A percentile compares a stretch with the other conserved stretches of the same genome.
Conservation (phyloP, 139 green algal genomes). For the Ulvella scutata region DNA sequence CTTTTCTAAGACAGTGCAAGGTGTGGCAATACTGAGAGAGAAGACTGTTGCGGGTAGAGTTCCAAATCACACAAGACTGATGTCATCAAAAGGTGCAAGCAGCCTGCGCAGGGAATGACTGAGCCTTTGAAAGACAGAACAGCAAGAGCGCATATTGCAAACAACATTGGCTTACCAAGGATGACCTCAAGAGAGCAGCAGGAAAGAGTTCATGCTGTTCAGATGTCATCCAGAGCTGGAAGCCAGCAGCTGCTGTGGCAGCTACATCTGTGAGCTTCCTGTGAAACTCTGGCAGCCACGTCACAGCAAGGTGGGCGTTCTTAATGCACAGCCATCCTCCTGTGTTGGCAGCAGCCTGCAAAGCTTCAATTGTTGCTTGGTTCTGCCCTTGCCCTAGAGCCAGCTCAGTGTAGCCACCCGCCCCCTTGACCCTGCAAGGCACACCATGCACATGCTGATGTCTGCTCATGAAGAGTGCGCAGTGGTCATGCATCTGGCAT, state of each 20-base stretch:
- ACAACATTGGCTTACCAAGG: background rate
- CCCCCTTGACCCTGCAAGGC: background rate
- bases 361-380: conserved; percentile 9
- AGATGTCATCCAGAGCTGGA: conserved; percentile 58
- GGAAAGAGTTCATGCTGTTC: conserved; percentile 53
- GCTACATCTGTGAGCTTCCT: conserved; percentile 29
- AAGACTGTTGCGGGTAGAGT: no score
- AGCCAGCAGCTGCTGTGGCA: conserved; percentile 23
- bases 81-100: no score
- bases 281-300: conserved; percentile 59
- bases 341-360: background rate
- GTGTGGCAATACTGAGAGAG: no score
- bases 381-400: conserved; percentile 73
- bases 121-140: no score
- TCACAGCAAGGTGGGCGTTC: conserved; percentile 65
- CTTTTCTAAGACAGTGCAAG: no score
- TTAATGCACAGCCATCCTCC: conserved; percentile 70
- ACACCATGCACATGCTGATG: no score
- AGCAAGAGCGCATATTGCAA: no score
- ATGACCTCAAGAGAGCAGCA: conserved; percentile 33
- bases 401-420: conserved; percentile 39
- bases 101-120: no score
- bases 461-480: no score
- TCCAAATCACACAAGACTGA: no score
- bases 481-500: no score